Conservation (phyloP, 805 yeast species). For the Komagataella populi region DNA sequence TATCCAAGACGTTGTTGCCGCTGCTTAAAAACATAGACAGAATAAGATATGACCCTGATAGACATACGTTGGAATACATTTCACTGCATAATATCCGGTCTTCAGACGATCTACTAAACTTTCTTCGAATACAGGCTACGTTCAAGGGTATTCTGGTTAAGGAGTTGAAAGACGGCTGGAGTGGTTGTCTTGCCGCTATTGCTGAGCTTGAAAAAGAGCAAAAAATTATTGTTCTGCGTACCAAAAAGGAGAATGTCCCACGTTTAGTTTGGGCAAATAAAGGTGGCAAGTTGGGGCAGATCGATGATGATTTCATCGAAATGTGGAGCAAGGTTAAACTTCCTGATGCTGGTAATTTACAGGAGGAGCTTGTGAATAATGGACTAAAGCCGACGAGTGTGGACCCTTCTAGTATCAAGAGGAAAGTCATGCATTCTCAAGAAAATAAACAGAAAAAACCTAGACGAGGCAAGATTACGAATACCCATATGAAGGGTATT, state of each 20-base stretch:
- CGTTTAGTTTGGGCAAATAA: conserved; percentile 74
- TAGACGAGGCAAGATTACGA: conserved; percentile 87
- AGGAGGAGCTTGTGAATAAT: conserved; percentile 60
- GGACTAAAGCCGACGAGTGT: conserved; percentile 95
- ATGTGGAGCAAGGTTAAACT: conserved; percentile 73
- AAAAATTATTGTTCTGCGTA: conserved; percentile 70
- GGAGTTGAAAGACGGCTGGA: conserved; percentile 82
- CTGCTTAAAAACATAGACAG: conserved; percentile 66
- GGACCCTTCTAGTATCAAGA: conserved; percentile 89
- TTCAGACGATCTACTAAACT: conserved; percentile 61
- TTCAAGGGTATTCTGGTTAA: conserved; percentile 81
- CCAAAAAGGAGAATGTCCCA: conserved; percentile 91
- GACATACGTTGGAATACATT: conserved; percentile 67
- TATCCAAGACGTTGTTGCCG: conserved; percentile 51
- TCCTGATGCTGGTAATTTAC: conserved; percentile 74
- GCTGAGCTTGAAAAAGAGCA: conserved; percentile 66
- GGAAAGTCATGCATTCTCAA: conserved; percentile 34
- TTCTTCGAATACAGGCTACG: conserved; percentile 68
- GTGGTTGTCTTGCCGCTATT: conserved; percentile 70
- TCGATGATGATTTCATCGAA: conserved; percentile 70
- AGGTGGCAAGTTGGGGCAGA: conserved; percentile 52
- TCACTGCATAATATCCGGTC: conserved; percentile 81
- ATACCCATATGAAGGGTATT: conserved; percentile 92
- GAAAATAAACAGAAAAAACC: conserved; percentile 82
- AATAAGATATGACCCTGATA: conserved; percentile 50